These are phyloP conservation scores for Ceratocystis harringtonii DNA, from an alignment of 2,329 filamentous ascomycete genomes.

Conservation along the genomic window DNA sequence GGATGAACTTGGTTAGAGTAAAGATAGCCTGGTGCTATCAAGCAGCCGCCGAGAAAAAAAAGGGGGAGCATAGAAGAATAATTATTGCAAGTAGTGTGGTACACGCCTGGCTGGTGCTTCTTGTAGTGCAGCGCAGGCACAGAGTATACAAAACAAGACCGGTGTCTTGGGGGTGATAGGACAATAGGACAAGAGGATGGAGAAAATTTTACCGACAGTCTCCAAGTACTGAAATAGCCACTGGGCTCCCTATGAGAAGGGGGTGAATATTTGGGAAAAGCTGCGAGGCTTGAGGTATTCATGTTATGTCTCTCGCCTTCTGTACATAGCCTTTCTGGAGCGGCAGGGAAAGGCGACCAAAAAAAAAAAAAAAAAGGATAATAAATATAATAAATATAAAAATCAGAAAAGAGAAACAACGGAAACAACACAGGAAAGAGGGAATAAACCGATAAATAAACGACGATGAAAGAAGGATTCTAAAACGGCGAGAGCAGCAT, in stretches of 20 bases:
- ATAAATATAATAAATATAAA: not conserved
- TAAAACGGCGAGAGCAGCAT: not conserved
- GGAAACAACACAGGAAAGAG: not conserved
- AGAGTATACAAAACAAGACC: not conserved
- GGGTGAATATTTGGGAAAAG: not conserved
- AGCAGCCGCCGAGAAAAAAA: not conserved
- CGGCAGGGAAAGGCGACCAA: too few relatives aligned
- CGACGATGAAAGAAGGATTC: not conserved
- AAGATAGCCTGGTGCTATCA: too few relatives aligned
- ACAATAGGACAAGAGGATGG: not conserved
- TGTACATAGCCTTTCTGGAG: too few relatives aligned
- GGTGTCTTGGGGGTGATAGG: not conserved
- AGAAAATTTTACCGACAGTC: not conserved
- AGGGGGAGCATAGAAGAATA: not conserved
- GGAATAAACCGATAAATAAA: not conserved
- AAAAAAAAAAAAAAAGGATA: too few relatives aligned
- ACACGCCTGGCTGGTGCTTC: slow-evolving; percentile 3
- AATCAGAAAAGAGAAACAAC: not conserved
- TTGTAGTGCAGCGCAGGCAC: not conserved
- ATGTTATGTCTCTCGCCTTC: too few relatives aligned
- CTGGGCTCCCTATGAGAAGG: not conserved
- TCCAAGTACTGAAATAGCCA: not conserved
- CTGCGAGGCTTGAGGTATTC: not conserved
- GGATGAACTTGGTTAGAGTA: not conserved
- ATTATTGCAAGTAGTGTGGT: not conserved